Base-by-base conservation (phyloP, 345 rosid genomes). In the Syzygium oleosum region DNA sequence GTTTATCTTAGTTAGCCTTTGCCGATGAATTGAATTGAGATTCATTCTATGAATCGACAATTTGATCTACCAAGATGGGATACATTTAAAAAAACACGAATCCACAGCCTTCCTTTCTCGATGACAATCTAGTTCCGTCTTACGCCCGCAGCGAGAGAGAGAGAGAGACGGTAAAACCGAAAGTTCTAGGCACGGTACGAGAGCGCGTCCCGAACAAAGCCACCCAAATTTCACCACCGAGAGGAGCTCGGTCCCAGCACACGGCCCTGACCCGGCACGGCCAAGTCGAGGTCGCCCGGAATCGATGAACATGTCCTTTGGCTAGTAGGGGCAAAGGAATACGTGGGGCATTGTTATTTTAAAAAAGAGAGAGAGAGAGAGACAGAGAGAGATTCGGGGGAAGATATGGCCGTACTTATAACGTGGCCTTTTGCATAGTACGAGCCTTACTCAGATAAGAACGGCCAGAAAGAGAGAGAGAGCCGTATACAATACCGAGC, bases 381-480 rank as follows among this genome's bases (percentile, higher is more conserved):
- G 3, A 19, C 3, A 2, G 9, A 1, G 41, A 38, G 58, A 77
- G 6, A 86, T 80, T 68, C 46, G 11, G 27, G n/a, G 54, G 25
- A 31, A 85, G 85, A 80, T 31, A 52, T 52, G 12, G 92, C 93
- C 93, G 91, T 91, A 90, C 92, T 88, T 89, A 90, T 88, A 84
- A 54, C 49, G 54, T 6, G 84, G 87, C 59, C 23, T 63, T 63
- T 51, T 21, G 25, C 51, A 89, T 87, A 89, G 93, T 91, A 90
- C 92, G 89, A 10, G 85, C 93, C 93, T 88, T 85, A 84, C 93
- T 89, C 89, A 89, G 91, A 89, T 88, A 91, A 84, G 93, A 88
- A 89, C 91, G 89, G 91, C 43, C 43, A 6, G n/a, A 34, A 11
- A 34, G 77, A 34, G 8, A 49, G 85, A 8, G 51, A 29, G 56